phyloP scores from a whole-genome alignment of 1,139 yeast species.

The Zygosaccharomyces pseudobailii region DNA sequence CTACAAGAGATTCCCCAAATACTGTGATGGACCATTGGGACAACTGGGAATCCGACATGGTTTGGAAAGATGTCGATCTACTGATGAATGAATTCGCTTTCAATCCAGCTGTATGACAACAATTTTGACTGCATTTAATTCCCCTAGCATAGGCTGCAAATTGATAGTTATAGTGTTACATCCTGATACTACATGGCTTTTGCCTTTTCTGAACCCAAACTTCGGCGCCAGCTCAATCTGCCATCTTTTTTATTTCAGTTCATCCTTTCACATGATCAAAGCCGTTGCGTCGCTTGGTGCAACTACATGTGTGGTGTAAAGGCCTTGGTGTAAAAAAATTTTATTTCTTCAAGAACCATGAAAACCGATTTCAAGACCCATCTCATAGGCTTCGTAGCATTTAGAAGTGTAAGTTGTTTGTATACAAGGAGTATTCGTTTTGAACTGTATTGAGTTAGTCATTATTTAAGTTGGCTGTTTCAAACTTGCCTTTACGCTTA shows the following conservation, averaged over 20 bases:
- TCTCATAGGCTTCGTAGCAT: not conserved
- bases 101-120: slow-evolving; percentile 37
- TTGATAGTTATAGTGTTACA: too few relatives aligned
- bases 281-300: not conserved
- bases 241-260: not conserved
- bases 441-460: slow-evolving; percentile 1
- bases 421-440: not conserved
- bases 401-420: not conserved
- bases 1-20: slow-evolving; percentile 24
- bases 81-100: slow-evolving; percentile 95
- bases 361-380: not conserved
- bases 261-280: not conserved
- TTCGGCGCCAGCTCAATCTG: not conserved
- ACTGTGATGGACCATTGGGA: slow-evolving; percentile 37
- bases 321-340: not conserved
- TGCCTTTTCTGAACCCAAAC: not conserved
- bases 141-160: not conserved
- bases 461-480: not conserved
- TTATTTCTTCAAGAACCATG: not conserved
- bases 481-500: not conserved
- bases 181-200: too few relatives aligned
- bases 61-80: slow-evolving; percentile 87
- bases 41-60: slow-evolving; percentile 60
- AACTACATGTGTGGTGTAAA: not conserved
- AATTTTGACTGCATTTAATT: not conserved